These are phyloP conservation scores for Phytophthora meadii DNA, from an alignment of 352 stramenopile genomes.

Conservation along the genomic window DNA sequence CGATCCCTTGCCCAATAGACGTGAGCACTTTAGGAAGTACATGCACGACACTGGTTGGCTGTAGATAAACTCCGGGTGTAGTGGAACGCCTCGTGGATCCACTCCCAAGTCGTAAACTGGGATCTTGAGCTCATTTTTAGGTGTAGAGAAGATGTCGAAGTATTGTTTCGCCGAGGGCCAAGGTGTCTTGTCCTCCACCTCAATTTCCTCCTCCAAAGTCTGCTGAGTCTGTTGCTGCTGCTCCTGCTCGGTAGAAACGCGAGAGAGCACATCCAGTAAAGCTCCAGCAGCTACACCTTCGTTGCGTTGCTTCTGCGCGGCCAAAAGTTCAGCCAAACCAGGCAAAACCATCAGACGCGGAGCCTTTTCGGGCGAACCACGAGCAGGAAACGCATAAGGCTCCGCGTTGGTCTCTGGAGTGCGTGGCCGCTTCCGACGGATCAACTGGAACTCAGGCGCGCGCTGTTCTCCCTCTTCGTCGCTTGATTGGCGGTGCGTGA, in stretches of 20 bases:
- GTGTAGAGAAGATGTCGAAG: slow-evolving; percentile 55
- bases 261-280: slow-evolving; percentile 27
- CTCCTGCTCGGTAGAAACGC: slow-evolving; percentile 25
- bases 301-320: slow-evolving; percentile 37
- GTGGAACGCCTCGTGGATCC: slow-evolving; percentile 71
- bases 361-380: slow-evolving; percentile 25
- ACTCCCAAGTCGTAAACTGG: slow-evolving; percentile 76
- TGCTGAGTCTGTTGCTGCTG: slow-evolving; percentile 7
- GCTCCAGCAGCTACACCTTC: slow-evolving; percentile 21
- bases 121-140: slow-evolving; percentile 47
- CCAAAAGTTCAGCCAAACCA: slow-evolving; percentile 51
- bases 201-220: slow-evolving; percentile 38
- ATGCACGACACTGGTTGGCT: slow-evolving; percentile 75
- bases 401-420: slow-evolving; percentile 23
- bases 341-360: slow-evolving; percentile 43
- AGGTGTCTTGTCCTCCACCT: slow-evolving; percentile 76
- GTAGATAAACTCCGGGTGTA: slow-evolving; percentile 84
- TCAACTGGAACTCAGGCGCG: slow-evolving; percentile 39
- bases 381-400: slow-evolving; percentile 7
- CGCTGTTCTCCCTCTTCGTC: slow-evolving; percentile 19
- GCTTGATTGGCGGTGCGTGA: slow-evolving; percentile 11
- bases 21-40: slow-evolving; percentile 76
- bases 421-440: slow-evolving; percentile 55
- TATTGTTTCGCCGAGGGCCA: slow-evolving; percentile 79
- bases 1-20: slow-evolving; percentile 68